phyloP scores from a whole-genome alignment of 768 basidiomycete genomes.

The Leucocoprinus birnbaumii region DNA sequence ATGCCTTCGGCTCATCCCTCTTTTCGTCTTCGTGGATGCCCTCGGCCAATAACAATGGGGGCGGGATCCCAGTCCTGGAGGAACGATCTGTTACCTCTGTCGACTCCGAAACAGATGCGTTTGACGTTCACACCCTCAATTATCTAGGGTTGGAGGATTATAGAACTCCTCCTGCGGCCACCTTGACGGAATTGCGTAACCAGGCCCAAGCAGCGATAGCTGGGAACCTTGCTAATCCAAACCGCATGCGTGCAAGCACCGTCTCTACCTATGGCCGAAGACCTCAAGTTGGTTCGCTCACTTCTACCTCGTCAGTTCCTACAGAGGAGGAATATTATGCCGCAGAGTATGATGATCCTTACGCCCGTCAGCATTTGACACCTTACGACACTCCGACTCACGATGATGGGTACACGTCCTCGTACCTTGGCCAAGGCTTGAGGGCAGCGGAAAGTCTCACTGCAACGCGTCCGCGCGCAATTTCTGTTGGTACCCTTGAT shows the following conservation, averaged over 20 bases:
- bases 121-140: slow-evolving; percentile 92
- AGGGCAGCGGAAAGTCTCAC: slow-evolving; percentile 70
- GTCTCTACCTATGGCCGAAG: slow-evolving; percentile 88
- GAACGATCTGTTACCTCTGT: slow-evolving; percentile 81
- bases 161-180: slow-evolving; percentile 82
- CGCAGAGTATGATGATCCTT: slow-evolving; percentile 54
- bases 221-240: slow-evolving; percentile 74
- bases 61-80: slow-evolving; percentile 66
- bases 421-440: slow-evolving; percentile 70
- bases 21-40: slow-evolving; percentile 91
- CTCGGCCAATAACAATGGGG: slow-evolving; percentile 47
- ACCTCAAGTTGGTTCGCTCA: slow-evolving; percentile 55
- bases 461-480: slow-evolving; percentile 69
- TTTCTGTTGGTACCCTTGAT: slow-evolving; percentile 86
- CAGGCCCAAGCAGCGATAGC: slow-evolving; percentile 91
- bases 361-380: slow-evolving; percentile 56
- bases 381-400: slow-evolving; percentile 58
- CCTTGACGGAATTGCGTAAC: slow-evolving; percentile 83
- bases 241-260: slow-evolving; percentile 83
- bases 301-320: slow-evolving; percentile 64
- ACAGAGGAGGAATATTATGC: slow-evolving; percentile 72
- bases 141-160: slow-evolving; percentile 91
- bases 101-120: slow-evolving; percentile 80
- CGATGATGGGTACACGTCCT: slow-evolving; percentile 49
- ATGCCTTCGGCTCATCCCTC: slow-evolving; percentile 84